A percentile compares a stretch with the other conserved stretches of the same genome.
phyloP scores from a whole-genome alignment of 164 flowering plant species.

The Tetrastigma voinierianum region DNA sequence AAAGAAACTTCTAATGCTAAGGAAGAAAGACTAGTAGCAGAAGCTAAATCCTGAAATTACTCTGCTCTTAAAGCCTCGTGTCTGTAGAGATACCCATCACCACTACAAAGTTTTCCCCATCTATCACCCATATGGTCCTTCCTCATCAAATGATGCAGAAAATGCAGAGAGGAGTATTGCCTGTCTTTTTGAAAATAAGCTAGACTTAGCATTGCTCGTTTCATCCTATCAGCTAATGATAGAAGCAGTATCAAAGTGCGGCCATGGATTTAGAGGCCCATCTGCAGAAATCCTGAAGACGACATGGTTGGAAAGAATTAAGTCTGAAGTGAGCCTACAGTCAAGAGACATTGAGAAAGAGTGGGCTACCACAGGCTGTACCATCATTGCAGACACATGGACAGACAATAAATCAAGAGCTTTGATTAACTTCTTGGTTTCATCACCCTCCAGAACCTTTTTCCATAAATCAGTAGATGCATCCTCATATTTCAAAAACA shows the following conservation, averaged over 20 bases:
- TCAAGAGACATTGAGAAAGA: constrained; percentile 80
- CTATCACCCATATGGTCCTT: constrained; percentile 24
- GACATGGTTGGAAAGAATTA: constrained; percentile 74
- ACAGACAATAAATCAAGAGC: constrained; percentile 85
- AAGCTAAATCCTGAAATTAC: constrained; percentile 38
- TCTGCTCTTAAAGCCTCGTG: constrained; percentile 32
- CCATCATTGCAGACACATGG: constrained; percentile 89
- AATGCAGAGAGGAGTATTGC: constrained; percentile 83
- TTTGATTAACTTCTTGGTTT: constrained; percentile 81
- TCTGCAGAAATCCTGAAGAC: constrained; percentile 68
- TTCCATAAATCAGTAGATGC: constrained; percentile 90
- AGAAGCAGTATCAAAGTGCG: constrained; percentile 71
- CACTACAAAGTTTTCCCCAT: constrained; percentile 44
- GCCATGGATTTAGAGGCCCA: constrained; percentile 72
- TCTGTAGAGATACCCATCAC: constrained; percentile 35
- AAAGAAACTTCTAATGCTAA: constrained; percentile 51
- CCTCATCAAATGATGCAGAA: constrained; percentile 52
- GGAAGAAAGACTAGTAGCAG: constrained; percentile 52
- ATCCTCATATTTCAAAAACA: constrained; percentile 67
- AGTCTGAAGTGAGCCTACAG: constrained; percentile 62
- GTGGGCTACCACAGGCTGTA: constrained; percentile 84
- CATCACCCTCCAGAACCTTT: constrained; percentile 86
- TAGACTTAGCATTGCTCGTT: constrained; percentile 80
- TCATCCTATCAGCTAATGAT: constrained; percentile 79
- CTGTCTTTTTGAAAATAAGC: constrained; percentile 83